phyloP scores from a whole-genome alignment of 768 basidiomycete genomes.

The Gyrodon lividus region DNA sequence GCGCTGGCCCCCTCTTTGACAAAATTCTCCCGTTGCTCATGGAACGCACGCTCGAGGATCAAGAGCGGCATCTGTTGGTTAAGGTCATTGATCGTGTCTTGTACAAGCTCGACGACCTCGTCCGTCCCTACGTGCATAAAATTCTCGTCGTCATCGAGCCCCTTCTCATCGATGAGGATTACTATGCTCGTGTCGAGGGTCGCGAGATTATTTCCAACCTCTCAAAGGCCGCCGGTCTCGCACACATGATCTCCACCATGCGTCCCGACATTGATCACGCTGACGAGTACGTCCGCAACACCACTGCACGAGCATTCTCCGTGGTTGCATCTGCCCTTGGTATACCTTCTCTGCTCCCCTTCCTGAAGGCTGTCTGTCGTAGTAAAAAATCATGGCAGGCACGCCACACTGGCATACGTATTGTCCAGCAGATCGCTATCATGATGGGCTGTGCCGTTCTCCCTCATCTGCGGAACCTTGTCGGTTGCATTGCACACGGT shows the following conservation, averaged over 20 bases:
- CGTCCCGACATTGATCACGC: slow-evolving; percentile 99
- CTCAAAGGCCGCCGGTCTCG: slow-evolving; percentile 97
- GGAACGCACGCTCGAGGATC: slow-evolving; percentile 97
- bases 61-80: slow-evolving; percentile 96
- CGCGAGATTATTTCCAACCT: slow-evolving; percentile 99
- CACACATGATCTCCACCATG: slow-evolving; percentile 99
- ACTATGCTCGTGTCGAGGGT: slow-evolving; percentile 94
- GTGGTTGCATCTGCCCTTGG: slow-evolving; percentile 98
- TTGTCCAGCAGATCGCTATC: slow-evolving; percentile 98
- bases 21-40: slow-evolving; percentile 97
- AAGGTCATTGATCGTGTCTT: slow-evolving; percentile 99
- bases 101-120: slow-evolving; percentile 98
- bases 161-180: slow-evolving; percentile 96
- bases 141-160: slow-evolving; percentile 99
- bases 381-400: slow-evolving; percentile 99
- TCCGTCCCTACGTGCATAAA: slow-evolving; percentile 98
- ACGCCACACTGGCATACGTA: slow-evolving; percentile 97
- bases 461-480: slow-evolving; percentile 93
- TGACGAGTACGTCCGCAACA: slow-evolving; percentile 98
- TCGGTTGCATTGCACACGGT: slow-evolving; percentile 90
- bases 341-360: slow-evolving; percentile 95
- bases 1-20: slow-evolving; percentile 96
- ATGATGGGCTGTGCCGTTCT: slow-evolving; percentile 99
- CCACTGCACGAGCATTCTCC: slow-evolving; percentile 97
- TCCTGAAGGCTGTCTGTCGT: slow-evolving; percentile 97